Evolutionary conservation across 2,329 filamentous ascomycete genomes (phyloP), one percentile per base, ranked within the genome.

Genomic region (Colletotrichum lini): DNA sequence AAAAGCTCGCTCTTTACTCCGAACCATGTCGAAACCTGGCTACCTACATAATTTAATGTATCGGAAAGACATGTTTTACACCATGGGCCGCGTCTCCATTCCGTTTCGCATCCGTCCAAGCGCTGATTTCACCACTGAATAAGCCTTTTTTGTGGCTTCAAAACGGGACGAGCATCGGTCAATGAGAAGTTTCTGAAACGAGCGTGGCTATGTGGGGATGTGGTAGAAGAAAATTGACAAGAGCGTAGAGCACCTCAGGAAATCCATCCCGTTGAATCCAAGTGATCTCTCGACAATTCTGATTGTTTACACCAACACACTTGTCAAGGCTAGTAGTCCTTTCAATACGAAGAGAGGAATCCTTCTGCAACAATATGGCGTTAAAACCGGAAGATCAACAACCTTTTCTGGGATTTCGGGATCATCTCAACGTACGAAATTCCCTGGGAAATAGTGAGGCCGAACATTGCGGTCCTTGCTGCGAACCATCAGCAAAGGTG

Each of bases 331-430:
- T 26, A 26, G 26, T 4, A 26, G 26, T 26, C 26, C 26, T 26
- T 2, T 9, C 18, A 7, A 1, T 21, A 13, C 13, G 30, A 7
- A 15, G 13, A 12, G 10, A 49, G 3, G 23, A 15, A n/a, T 16
- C 35, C 30, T 13, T n/a, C 9, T 13, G 3, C 23, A 63, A 10
- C 50, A 63, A 2, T 1, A 71, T 71, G 69, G 56, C 59, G 47
- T 47, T 30, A n/a, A 44, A 68, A 21, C 13, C 10, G 15, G 69
- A 71, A 12, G 69, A 68, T 6, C 49, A 54, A 12, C 58, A 71
- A 59, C 69, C 69, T n/a, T 71, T 71, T 9, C 5, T 71, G 18
- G 69, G 69, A 0, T 71, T 71, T 35, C 58, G 65, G 15, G 65
- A 71, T 30, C 58, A 71, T 21, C 58, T 58, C 1, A n/a, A 2